Percentiles rank a stretch among this genome's conserved stretches.
Evolutionary conservation across 345 rosid species (phyloP).

Genomic region (Gossypium raimondii): DNA sequence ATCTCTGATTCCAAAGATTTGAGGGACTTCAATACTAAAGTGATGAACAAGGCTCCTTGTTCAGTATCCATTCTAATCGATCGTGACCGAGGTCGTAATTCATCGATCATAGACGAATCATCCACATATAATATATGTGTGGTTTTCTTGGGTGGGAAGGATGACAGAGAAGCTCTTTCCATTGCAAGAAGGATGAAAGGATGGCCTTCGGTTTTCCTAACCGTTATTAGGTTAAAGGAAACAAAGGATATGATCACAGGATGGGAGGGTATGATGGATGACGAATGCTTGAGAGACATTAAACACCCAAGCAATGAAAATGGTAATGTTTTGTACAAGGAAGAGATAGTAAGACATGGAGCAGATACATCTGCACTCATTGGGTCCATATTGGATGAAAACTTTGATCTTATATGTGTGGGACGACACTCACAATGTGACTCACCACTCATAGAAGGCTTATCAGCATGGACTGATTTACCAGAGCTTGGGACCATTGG

Average conservation of each 20-base stretch:
- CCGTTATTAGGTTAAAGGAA: slow-evolving; percentile 8
- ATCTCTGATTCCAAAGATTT: slow-evolving; percentile 8
- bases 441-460: slow-evolving; percentile 5
- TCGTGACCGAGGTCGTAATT: slow-evolving; percentile 4
- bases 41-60: slow-evolving; percentile 33
- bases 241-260: background rate
- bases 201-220: slow-evolving; percentile 12
- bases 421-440: slow-evolving; percentile 14
- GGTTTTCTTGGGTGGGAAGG: slow-evolving; percentile 32
- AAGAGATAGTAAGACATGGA: slow-evolving; percentile 14
- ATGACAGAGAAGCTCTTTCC: slow-evolving; percentile 36
- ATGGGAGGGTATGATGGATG: slow-evolving; percentile 20
- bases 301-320: background rate
- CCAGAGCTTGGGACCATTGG: slow-evolving; percentile 17
- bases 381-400: background rate
- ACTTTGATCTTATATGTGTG: slow-evolving; percentile 19
- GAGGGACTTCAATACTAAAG: slow-evolving; percentile 16
- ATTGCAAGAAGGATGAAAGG: slow-evolving; percentile 17
- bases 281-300: slow-evolving; percentile 17
- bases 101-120: background rate
- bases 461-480: slow-evolving; percentile 10
- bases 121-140: background rate
- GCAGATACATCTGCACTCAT: slow-evolving; percentile 9
- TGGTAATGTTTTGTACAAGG: background rate
- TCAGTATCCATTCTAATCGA: slow-evolving; percentile 30